Conservation (phyloP, 1,284 basidiomycete genomes). For the Trichosporon inkin region DNA sequence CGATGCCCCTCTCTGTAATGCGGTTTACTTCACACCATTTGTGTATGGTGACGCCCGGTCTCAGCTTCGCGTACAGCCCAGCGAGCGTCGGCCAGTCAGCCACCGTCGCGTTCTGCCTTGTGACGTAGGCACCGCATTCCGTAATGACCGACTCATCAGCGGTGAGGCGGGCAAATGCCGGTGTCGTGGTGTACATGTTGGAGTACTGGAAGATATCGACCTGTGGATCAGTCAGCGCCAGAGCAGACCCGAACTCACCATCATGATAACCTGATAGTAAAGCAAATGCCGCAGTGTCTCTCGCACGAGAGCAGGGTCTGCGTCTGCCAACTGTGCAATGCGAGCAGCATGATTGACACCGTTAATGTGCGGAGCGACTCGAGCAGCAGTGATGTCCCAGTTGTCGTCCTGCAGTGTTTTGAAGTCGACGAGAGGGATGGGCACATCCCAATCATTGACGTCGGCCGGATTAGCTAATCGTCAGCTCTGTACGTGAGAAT, state of each 20-base stretch:
- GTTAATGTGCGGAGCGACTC: slow-evolving; percentile 57
- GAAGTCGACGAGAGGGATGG: slow-evolving; percentile 81
- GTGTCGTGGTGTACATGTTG: slow-evolving; percentile 92
- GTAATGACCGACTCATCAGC: slow-evolving; percentile 73
- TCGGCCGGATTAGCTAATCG: slow-evolving; percentile 68
- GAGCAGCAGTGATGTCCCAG: slow-evolving; percentile 90
- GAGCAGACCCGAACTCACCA: slow-evolving; percentile 41
- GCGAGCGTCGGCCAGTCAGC: slow-evolving; percentile 76
- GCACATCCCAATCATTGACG: slow-evolving; percentile 93
- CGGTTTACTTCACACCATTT: slow-evolving; percentile 84
- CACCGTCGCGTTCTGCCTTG: slow-evolving; percentile 57
- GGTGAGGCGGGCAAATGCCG: slow-evolving; percentile 76
- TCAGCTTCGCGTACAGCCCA: slow-evolving; percentile 79
- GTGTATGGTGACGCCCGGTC: slow-evolving; percentile 74
- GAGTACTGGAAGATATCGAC: slow-evolving; percentile 96
- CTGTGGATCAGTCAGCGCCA: slow-evolving; percentile 20
- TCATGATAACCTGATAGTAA: slow-evolving; percentile 96
- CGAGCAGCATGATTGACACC: slow-evolving; percentile 57
- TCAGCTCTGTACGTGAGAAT: neutral
- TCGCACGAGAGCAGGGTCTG: slow-evolving; percentile 75
- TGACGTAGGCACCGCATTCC: slow-evolving; percentile 87
- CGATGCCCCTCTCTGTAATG: slow-evolving; percentile 70
- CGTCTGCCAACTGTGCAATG: slow-evolving; percentile 88
- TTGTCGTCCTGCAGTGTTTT: slow-evolving; percentile 75
- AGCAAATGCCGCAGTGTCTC: slow-evolving; percentile 88